These are phyloP conservation scores for Phyllosticta capitalensis DNA, from an alignment of 2,329 filamentous ascomycete genomes.

Conservation along the genomic window DNA sequence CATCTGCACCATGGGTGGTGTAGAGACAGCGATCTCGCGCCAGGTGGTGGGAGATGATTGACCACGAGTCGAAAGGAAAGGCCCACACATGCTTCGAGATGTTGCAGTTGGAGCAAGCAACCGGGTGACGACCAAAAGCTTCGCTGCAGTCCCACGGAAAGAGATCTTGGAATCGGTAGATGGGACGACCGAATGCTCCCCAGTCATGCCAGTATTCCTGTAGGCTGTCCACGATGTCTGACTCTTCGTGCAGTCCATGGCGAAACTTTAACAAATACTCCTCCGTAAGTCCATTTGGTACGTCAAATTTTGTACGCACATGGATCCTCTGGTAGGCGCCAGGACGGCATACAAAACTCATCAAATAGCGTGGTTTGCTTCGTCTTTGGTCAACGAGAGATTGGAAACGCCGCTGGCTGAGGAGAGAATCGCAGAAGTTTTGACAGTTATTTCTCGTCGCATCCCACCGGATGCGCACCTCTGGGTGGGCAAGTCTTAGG, in stretches of 20 bases:
- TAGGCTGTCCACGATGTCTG: slow-evolving; percentile 36
- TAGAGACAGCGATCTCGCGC: slow-evolving; percentile 29
- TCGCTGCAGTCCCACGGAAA: slow-evolving; percentile 41
- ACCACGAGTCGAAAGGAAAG: slow-evolving; percentile 31
- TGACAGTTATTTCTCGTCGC: slow-evolving; percentile 30
- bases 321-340: slow-evolving; percentile 16
- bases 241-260: slow-evolving; percentile 31
- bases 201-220: slow-evolving; percentile 41
- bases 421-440: slow-evolving; percentile 29
- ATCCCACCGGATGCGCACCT: slow-evolving; percentile 21
- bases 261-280: slow-evolving; percentile 19
- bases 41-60: slow-evolving; percentile 32
- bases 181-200: slow-evolving; percentile 31
- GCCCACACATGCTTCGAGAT: slow-evolving; percentile 37
- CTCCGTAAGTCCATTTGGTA: slow-evolving; percentile 21
- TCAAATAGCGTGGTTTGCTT: slow-evolving; percentile 24
- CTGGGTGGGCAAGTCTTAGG: background rate
- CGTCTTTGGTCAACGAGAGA: background rate
- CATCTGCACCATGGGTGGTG: slow-evolving; percentile 11
- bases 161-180: slow-evolving; percentile 33
- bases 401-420: slow-evolving; percentile 23
- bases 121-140: slow-evolving; percentile 30
- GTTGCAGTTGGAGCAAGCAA: slow-evolving; percentile 32
- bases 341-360: slow-evolving; percentile 33
- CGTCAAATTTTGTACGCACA: slow-evolving; percentile 25